A percentile compares a stretch with the other conserved stretches of the same genome.
Evolutionary conservation across 371 early-diverging fungal species (phyloP).

Genomic region (Mucor circinelloides): DNA sequence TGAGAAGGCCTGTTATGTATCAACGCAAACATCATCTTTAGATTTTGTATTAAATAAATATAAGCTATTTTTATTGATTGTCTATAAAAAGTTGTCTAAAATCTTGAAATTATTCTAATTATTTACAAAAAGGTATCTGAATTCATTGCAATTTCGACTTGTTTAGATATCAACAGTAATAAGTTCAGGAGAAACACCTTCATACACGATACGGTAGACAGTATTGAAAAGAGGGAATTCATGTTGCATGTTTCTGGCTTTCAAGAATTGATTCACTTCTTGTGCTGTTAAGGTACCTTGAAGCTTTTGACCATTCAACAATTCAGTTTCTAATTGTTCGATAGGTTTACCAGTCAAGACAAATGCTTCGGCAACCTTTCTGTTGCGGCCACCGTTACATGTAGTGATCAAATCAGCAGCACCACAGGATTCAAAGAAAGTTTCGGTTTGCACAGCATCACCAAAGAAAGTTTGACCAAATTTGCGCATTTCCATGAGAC

Average conservation of each 20-base stretch:
- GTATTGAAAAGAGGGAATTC: slow-evolving; percentile 86
- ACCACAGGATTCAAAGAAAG: slow-evolving; percentile 62
- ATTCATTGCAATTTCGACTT: not conserved
- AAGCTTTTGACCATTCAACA: slow-evolving; percentile 97
- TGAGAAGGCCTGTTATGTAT: too few relatives aligned
- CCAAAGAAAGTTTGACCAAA: slow-evolving; percentile 95
- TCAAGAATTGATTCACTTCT: slow-evolving; percentile 84
- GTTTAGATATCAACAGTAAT: slow-evolving; percentile 41
- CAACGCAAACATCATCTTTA: too few relatives aligned
- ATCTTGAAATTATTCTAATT: slow-evolving; percentile 5
- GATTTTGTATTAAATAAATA: not conserved
- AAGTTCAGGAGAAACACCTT: slow-evolving; percentile 43
- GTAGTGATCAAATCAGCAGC: slow-evolving; percentile 91
- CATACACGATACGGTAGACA: slow-evolving; percentile 88
- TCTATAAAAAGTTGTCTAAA: not conserved
- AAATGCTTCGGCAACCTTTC: slow-evolving; percentile 89
- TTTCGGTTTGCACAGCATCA: slow-evolving; percentile 56
- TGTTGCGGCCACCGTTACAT: slow-evolving; percentile 96
- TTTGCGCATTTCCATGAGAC: slow-evolving; percentile 94
- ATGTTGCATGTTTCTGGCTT: slow-evolving; percentile 56
- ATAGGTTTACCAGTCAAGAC: slow-evolving; percentile 86
- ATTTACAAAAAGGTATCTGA: slow-evolving; percentile 18
- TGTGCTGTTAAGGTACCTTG: slow-evolving; percentile 96
- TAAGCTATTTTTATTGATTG: not conserved
- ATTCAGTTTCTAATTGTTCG: slow-evolving; percentile 85